These are phyloP conservation scores for Plectranthus barbatus DNA, from an alignment of 257 asterid genomes.

Conservation along the genomic window DNA sequence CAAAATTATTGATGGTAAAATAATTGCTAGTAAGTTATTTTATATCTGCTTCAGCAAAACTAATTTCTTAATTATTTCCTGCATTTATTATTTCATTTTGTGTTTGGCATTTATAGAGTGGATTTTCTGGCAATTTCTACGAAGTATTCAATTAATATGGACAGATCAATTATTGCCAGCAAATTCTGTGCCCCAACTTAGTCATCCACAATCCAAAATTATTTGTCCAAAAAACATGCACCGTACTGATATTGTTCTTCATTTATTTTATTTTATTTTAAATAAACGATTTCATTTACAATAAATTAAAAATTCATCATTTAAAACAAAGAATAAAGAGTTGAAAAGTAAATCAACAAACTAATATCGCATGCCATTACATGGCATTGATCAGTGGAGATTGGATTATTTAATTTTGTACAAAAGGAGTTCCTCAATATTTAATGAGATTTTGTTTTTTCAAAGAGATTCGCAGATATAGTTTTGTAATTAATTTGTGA, in stretches of 20 bases:
- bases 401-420: background rate
- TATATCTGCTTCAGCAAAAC: too few species aligned
- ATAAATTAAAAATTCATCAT: background rate
- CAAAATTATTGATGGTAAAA: too few species aligned
- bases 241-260: background rate
- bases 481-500: background rate
- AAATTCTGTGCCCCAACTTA: slow-evolving; percentile 21
- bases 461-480: background rate
- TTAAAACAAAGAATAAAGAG: background rate
- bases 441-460: background rate
- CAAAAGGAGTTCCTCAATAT: background rate
- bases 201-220: slow-evolving; percentile 6
- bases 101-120: background rate
- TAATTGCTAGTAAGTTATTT: too few species aligned
- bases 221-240: slow-evolving; percentile 16
- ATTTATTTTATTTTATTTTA: background rate
- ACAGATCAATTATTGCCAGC: slow-evolving; percentile 30
- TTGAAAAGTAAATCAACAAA: background rate
- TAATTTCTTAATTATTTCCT: background rate
- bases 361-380: slow-evolving; percentile 1
- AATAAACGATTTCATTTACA: background rate
- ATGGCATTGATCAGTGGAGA: background rate
- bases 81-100: background rate
- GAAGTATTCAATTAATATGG: slow-evolving; percentile 23
- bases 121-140: slow-evolving; percentile 13